A percentile compares a stretch with the other conserved stretches of the same genome.
Conservation (phyloP, 2,329 filamentous ascomycete genomes). For the Alternaria sp. region DNA sequence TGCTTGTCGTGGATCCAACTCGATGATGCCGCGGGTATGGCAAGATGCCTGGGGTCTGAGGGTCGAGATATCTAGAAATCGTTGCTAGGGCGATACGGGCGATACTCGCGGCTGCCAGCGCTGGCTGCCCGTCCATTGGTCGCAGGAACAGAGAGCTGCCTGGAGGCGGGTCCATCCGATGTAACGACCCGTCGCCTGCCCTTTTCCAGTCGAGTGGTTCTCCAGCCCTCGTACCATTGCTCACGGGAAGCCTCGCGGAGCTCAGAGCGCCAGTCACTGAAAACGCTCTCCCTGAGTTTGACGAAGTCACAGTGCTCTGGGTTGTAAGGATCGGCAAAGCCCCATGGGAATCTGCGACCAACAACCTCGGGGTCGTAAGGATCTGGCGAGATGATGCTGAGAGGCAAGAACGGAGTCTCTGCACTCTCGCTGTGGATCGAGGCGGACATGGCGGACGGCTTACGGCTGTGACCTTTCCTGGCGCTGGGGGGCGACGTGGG, state of each 20-base stretch:
- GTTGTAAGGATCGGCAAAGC: conserved; percentile 93
- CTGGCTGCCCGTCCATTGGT: conserved; percentile 44
- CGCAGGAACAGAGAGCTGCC: conserved; percentile 32
- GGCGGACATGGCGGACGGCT: conserved; percentile 49
- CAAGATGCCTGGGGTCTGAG: neutral
- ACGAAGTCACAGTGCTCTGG: conserved; percentile 92
- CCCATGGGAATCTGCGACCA: conserved; percentile 94
- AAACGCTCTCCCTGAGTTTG: conserved; percentile 88
- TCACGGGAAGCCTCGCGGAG: conserved; percentile 89
- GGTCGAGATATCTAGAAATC: conserved; percentile 19
- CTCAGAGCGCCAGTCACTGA: conserved; percentile 90
- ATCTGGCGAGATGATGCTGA: conserved; percentile 94
- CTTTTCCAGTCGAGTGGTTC: conserved; percentile 63
- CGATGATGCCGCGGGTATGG: neutral
- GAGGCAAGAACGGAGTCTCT: conserved; percentile 74
- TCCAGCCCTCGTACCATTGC: conserved; percentile 95
- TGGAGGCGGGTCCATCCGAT: conserved; percentile 37
- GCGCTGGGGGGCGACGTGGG: conserved; percentile 43
- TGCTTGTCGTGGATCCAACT: neutral
- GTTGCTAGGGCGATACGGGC: conserved; percentile 29
- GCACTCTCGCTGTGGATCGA: conserved; percentile 48
- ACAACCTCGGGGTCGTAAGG: conserved; percentile 80
- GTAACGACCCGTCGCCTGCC: conserved; percentile 35
- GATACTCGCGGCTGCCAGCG: conserved; percentile 37
- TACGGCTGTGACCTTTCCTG: conserved; percentile 48